These are phyloP conservation scores for Tardiomyces blankii DNA, from an alignment of 1,139 yeast species.

Conservation along the genomic window DNA sequence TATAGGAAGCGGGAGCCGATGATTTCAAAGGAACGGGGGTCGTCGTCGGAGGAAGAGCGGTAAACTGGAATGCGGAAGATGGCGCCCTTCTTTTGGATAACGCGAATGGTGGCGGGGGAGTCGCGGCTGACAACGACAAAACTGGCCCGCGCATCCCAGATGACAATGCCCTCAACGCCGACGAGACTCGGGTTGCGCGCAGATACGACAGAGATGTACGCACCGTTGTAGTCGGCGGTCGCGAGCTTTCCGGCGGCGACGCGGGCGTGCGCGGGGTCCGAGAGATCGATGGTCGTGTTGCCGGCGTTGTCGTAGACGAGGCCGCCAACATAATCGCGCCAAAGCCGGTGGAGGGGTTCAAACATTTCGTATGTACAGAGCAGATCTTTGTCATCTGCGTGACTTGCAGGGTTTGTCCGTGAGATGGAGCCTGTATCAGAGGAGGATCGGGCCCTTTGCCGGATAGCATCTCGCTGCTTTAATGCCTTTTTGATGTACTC, in stretches of 20 bases:
- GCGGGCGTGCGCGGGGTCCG: neutral
- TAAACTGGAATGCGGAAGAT: slow-evolving; percentile 35
- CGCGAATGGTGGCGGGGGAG: slow-evolving; percentile 27
- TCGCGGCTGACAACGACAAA: slow-evolving; percentile 55
- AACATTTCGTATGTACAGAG: slow-evolving; percentile 37
- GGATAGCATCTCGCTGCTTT: slow-evolving; percentile 2
- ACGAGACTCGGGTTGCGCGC: slow-evolving; percentile 47
- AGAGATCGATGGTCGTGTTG: neutral
- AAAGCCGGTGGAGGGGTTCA: slow-evolving; percentile 39
- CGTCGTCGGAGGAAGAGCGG: slow-evolving; percentile 16
- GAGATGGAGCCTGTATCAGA: too few species aligned
- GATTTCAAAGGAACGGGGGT: slow-evolving; percentile 44
- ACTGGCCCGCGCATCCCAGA: slow-evolving; percentile 77
- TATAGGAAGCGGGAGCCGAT: slow-evolving; percentile 73
- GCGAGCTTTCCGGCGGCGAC: slow-evolving; percentile 38
- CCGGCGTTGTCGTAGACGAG: slow-evolving; percentile 27
- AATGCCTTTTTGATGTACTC: slow-evolving; percentile 31
- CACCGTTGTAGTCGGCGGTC: slow-evolving; percentile 79
- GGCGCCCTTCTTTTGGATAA: slow-evolving; percentile 38
- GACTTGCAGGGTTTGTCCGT: too few species aligned
- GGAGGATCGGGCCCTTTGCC: too few species aligned
- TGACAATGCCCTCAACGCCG: slow-evolving; percentile 66
- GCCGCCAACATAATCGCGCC: slow-evolving; percentile 52
- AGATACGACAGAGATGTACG: slow-evolving; percentile 47
- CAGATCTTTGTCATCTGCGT: neutral